phyloP scores from a whole-genome alignment of 2,329 filamentous ascomycete species.

The Ophiocordyceps camponoti-leonardi region DNA sequence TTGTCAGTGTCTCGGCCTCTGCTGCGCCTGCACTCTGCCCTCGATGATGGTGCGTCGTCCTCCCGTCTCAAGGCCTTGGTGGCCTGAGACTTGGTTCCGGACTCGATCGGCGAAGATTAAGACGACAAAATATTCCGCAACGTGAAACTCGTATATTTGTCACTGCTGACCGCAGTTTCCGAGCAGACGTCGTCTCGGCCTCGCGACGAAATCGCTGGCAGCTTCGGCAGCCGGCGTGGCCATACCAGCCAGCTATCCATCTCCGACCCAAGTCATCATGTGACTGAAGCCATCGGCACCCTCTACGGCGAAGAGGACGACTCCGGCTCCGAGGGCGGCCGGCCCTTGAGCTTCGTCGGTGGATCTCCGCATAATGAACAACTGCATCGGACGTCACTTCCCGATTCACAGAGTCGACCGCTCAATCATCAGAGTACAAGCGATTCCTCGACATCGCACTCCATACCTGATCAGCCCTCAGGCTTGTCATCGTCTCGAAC shows the following conservation, averaged over 20 bases:
- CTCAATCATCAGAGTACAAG: slow-evolving; percentile 13
- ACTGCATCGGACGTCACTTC: slow-evolving; percentile 16
- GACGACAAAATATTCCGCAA: not conserved
- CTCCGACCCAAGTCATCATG: slow-evolving; percentile 83
- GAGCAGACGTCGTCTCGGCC: slow-evolving; percentile 39
- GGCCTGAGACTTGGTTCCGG: not conserved
- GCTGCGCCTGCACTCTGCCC: slow-evolving; percentile 17
- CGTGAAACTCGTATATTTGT: not conserved
- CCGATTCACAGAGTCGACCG: slow-evolving; percentile 1
- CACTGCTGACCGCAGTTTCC: not conserved
- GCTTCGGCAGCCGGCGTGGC: slow-evolving; percentile 40
- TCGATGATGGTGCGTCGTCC: slow-evolving; percentile 31
- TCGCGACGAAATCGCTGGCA: slow-evolving; percentile 35
- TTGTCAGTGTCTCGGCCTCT: slow-evolving; percentile 17
- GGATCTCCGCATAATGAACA: slow-evolving; percentile 37
- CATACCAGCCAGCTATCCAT: slow-evolving; percentile 45
- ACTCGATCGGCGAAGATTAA: not conserved
- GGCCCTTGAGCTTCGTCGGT: slow-evolving; percentile 58
- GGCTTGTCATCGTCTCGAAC: slow-evolving; percentile 12
- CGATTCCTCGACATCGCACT: slow-evolving; percentile 23
- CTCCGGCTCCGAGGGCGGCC: slow-evolving; percentile 33
- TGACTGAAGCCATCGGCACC: slow-evolving; percentile 84
- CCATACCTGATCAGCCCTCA: slow-evolving; percentile 26
- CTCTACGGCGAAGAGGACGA: slow-evolving; percentile 69
- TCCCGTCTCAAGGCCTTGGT: not conserved